Evolutionary conservation across 1,284 basidiomycete species (phyloP).

Genomic region (Rhizoctonia solani): DNA sequence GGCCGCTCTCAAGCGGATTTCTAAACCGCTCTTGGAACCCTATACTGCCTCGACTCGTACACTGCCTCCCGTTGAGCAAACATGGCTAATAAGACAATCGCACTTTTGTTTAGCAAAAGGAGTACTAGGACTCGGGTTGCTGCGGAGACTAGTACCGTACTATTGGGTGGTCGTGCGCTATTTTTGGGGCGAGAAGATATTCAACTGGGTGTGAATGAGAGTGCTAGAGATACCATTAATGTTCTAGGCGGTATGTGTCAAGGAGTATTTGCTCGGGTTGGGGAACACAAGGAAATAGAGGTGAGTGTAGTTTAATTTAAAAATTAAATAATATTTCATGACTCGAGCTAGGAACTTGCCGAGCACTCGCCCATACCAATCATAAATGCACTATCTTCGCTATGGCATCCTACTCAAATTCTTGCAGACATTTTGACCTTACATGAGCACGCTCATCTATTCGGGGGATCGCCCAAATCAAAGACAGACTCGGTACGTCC

Average conservation of each 20-base stretch:
- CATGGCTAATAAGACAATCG: conserved; percentile 70
- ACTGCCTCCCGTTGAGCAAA: conserved; percentile 34
- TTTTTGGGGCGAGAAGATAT: conserved; percentile 94
- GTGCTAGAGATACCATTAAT: conserved; percentile 78
- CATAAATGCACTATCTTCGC: conserved; percentile 91
- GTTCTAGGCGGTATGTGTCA: conserved; percentile 95
- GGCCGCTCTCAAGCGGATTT: conserved; percentile 62
- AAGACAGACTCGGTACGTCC: conserved; percentile 10
- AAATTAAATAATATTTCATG: not conserved
- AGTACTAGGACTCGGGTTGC: conserved; percentile 91
- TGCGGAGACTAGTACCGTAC: conserved; percentile 75
- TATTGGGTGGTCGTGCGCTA: conserved; percentile 87
- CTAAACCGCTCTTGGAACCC: conserved; percentile 62
- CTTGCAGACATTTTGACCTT: conserved; percentile 93
- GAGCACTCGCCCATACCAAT: conserved; percentile 90
- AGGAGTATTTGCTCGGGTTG: conserved; percentile 96
- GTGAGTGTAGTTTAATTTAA: conserved; percentile 50
- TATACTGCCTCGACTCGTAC: conserved; percentile 25
- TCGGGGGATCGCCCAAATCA: conserved; percentile 44
- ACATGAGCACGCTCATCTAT: conserved; percentile 70
- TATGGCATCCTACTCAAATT: conserved; percentile 97
- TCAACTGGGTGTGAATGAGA: conserved; percentile 96
- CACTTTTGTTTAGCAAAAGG: conserved; percentile 90
- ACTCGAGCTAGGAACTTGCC: conserved; percentile 71
- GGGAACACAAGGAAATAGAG: conserved; percentile 90